phyloP scores from a whole-genome alignment of 495 filamentous ascomycete species.

The Durotheca rogersii region DNA sequence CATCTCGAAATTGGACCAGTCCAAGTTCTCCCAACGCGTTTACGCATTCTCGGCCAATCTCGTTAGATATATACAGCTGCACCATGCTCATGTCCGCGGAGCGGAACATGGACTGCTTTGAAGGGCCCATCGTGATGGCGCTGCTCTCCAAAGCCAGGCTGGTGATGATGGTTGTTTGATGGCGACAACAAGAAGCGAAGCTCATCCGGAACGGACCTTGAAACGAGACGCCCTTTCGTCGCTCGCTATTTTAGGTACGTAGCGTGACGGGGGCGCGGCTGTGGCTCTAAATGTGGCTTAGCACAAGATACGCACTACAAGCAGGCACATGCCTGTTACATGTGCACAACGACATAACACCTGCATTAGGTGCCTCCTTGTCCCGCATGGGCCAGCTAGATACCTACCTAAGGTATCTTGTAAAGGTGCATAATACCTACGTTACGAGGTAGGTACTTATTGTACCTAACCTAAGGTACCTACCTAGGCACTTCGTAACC shows the following conservation, averaged over 20 bases:
- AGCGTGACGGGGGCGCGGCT: conserved; percentile 21
- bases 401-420: no score
- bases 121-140: conserved; percentile 51
- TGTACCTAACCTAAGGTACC: no score
- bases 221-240: conserved; percentile 21
- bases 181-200: conserved; percentile 19
- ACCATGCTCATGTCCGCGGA: conserved; percentile 99
- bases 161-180: conserved; percentile 21
- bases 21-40: conserved; percentile 95
- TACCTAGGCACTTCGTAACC: not conserved
- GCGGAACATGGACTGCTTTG: conserved; percentile 93
- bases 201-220: conserved; percentile 7
- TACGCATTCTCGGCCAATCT: conserved; percentile 96
- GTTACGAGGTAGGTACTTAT: no score
- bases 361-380: not conserved
- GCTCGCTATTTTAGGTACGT: conserved; percentile 18
- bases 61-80: conserved; percentile 97
- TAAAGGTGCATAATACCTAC: no score
- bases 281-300: conserved; percentile 27
- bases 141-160: conserved; percentile 25
- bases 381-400: no score
- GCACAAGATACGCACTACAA: no score
- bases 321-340: no score
- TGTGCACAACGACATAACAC: no score
- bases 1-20: conserved; percentile 94